Evolutionary conservation across 225 moss, liverwort and hornwort species (phyloP).

Genomic region (Bryum argenteum): DNA sequence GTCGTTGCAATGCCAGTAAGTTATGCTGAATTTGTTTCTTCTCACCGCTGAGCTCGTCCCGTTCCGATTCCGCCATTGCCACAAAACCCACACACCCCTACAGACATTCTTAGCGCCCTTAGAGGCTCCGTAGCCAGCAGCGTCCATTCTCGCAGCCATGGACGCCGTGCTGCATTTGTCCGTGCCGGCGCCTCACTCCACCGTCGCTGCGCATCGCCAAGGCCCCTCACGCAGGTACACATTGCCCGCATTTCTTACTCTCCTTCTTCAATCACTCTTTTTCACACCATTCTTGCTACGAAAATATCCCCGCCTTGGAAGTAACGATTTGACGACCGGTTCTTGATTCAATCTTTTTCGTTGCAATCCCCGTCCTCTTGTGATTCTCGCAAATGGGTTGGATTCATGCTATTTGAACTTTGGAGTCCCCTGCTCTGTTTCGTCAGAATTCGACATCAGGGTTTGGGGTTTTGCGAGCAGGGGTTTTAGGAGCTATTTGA

Average conservation of each 20-base stretch:
- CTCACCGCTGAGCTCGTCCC: not conserved
- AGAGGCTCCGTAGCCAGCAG: not conserved
- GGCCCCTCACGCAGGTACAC: slow-evolving; percentile 29
- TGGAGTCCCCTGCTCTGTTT: not conserved
- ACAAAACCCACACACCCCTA: slow-evolving; percentile 2
- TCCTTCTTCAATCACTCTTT: not conserved
- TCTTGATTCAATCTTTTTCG: not conserved
- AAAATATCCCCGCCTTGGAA: not conserved
- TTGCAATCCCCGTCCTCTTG: not conserved
- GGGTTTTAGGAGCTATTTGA: slow-evolving; percentile 32
- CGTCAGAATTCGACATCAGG: slow-evolving; percentile 9
- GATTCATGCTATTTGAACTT: not conserved
- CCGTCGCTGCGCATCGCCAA: slow-evolving; percentile 17
- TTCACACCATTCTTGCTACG: not conserved
- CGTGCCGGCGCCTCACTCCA: slow-evolving; percentile 25
- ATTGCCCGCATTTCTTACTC: not conserved
- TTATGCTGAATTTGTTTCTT: not conserved
- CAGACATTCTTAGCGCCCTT: not conserved
- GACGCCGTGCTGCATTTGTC: slow-evolving; percentile 48
- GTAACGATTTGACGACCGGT: not conserved
- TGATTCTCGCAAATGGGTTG: not conserved
- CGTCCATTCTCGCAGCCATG: slow-evolving; percentile 31
- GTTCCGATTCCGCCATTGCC: slow-evolving; percentile 2
- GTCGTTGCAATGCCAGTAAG: not conserved
- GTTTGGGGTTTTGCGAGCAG: slow-evolving; percentile 12